phyloP scores from a whole-genome alignment of 1,284 basidiomycete species.

The Irpex rosettiformis region DNA sequence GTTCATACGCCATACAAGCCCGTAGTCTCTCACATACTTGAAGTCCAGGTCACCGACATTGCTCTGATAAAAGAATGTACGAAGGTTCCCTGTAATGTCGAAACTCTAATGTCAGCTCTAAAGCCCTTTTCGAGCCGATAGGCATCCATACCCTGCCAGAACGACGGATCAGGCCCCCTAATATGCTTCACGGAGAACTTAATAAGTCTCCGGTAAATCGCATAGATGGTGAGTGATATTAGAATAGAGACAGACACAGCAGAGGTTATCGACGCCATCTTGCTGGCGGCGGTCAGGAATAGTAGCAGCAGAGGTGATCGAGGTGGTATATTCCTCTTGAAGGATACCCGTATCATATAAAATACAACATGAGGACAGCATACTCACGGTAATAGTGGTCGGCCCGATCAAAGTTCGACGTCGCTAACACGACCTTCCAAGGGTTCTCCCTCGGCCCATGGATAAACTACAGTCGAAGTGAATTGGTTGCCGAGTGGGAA shows the following conservation, averaged over 20 bases:
- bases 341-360: no score
- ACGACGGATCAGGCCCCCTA: slow-evolving; percentile 10
- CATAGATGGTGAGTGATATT: neutral
- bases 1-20: slow-evolving; percentile 25
- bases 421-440: neutral
- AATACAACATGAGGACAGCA: neutral
- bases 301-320: neutral
- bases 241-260: neutral
- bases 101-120: no score
- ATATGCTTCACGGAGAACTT: slow-evolving; percentile 8
- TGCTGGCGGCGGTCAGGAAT: neutral
- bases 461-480: neutral
- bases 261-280: neutral
- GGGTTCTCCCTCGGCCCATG: neutral
- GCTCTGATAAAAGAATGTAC: slow-evolving; percentile 19
- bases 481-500: neutral
- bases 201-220: neutral
- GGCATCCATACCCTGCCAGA: slow-evolving; percentile 5
- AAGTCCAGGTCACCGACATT: slow-evolving; percentile 31
- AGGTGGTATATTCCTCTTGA: neutral
- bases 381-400: neutral
- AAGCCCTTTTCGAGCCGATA: no score
- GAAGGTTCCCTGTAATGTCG: slow-evolving; percentile 7
- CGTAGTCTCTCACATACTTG: slow-evolving; percentile 30
- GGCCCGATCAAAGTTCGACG: neutral